Percentiles rank a stretch among this genome's conserved stretches.
phyloP scores from a whole-genome alignment of 306 rosid genomes.

The Cicer pinnatifidum region DNA sequence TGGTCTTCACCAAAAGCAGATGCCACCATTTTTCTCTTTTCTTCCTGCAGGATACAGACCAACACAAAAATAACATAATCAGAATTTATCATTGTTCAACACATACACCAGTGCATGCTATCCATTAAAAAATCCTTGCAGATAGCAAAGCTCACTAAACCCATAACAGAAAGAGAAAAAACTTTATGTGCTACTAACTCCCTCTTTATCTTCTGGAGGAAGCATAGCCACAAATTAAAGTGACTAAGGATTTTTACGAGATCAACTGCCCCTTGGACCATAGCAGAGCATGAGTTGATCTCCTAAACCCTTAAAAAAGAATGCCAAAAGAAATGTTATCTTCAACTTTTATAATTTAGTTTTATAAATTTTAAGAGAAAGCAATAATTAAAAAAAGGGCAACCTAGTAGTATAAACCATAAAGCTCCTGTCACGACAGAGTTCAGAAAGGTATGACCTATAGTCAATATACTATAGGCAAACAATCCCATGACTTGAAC shows the following conservation, averaged over 20 bases:
- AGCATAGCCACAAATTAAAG: conserved; percentile 11
- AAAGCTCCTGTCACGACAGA: background rate
- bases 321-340: too few relatives aligned
- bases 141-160: conserved; percentile 25
- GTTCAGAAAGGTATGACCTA: background rate
- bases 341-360: too few relatives aligned
- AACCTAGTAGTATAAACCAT: too few relatives aligned
- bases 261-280: conserved; percentile 14
- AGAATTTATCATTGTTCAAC: conserved; percentile 34
- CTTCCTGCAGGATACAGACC: conserved; percentile 67
- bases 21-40: conserved; percentile 95
- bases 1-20: conserved; percentile 98
- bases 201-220: conserved; percentile 5
- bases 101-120: background rate
- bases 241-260: conserved; percentile 8
- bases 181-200: conserved; percentile 17
- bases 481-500: background rate
- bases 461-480: background rate
- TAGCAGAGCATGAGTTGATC: background rate
- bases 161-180: background rate
- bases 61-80: conserved; percentile 34
- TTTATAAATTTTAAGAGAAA: too few relatives aligned
- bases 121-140: background rate
- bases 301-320: too few relatives aligned
- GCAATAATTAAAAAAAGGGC: too few relatives aligned